A percentile compares a stretch with the other conserved stretches of the same genome.
Evolutionary conservation across 1,284 basidiomycete species (phyloP).

Genomic region (Ganoderma resinaceum): DNA sequence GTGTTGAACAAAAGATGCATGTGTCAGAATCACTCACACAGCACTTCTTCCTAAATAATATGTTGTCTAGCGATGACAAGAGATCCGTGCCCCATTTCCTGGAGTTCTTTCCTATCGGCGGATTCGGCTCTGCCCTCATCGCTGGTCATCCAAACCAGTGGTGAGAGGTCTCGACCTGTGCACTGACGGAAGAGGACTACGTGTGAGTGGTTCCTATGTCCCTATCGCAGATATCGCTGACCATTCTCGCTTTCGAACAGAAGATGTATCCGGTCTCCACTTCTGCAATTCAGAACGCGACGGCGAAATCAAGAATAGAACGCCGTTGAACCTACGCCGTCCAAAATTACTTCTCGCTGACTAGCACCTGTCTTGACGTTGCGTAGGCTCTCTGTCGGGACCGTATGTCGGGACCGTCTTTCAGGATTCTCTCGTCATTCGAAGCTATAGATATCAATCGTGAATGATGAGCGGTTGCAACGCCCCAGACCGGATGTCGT

Average conservation of each 20-base stretch:
- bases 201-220: background rate
- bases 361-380: background rate
- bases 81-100: background rate
- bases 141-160: background rate
- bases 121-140: background rate
- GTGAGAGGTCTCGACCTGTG: background rate
- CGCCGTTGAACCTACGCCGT: background rate
- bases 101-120: background rate
- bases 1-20: background rate
- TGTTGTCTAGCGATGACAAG: background rate
- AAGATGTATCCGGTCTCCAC: background rate
- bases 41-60: background rate
- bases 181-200: background rate
- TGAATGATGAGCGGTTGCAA: background rate
- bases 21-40: background rate
- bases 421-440: background rate
- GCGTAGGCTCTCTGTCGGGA: background rate
- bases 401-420: background rate
- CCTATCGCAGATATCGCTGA: slow-evolving; percentile 9
- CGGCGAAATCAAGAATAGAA: background rate
- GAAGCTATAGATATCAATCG: background rate
- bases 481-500: background rate
- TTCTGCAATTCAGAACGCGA: background rate
- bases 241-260: background rate
- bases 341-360: background rate